Conservation (phyloP, 768 basidiomycete species). For the Boletellus ananas region DNA sequence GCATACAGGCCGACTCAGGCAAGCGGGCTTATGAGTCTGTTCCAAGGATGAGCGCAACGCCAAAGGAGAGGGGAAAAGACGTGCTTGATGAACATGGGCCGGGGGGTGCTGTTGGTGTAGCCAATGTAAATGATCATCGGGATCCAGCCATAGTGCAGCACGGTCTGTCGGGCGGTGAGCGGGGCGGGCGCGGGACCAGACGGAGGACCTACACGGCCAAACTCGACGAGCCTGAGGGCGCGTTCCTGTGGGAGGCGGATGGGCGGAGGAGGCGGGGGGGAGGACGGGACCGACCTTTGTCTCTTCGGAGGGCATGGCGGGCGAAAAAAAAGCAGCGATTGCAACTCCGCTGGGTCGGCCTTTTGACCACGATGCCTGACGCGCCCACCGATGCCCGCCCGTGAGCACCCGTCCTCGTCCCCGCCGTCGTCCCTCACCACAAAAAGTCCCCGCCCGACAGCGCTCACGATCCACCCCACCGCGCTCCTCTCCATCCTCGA, state of each 20-base stretch:
- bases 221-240: conserved; percentile 74
- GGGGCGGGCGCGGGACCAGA: background rate
- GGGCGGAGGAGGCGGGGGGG: background rate
- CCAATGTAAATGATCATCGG: conserved; percentile 96
- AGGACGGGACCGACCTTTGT: conserved; percentile 58
- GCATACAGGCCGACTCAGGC: conserved; percentile 50
- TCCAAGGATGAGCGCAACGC: background rate
- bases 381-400: conserved; percentile 29
- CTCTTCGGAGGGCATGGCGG: conserved; percentile 82
- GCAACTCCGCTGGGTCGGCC: conserved; percentile 29
- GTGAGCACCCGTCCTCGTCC: conserved; percentile 25
- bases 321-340: conserved; percentile 17
- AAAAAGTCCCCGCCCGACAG: conserved; percentile 62
- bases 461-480: conserved; percentile 83
- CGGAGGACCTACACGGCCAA: conserved; percentile 68
- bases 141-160: conserved; percentile 94
- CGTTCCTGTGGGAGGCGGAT: conserved; percentile 48
- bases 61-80: conserved; percentile 30
- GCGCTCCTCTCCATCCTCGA: conserved; percentile 94
- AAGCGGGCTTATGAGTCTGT: conserved; percentile 88
- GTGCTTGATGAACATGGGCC: conserved; percentile 93
- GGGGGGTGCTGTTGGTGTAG: conserved; percentile 87
- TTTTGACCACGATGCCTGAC: conserved; percentile 39
- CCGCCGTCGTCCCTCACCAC: background rate
- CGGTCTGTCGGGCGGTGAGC: conserved; percentile 50